Evolutionary conservation across 306 rosid species (phyloP).

Genomic region (Trichosanthes cucumerina): DNA sequence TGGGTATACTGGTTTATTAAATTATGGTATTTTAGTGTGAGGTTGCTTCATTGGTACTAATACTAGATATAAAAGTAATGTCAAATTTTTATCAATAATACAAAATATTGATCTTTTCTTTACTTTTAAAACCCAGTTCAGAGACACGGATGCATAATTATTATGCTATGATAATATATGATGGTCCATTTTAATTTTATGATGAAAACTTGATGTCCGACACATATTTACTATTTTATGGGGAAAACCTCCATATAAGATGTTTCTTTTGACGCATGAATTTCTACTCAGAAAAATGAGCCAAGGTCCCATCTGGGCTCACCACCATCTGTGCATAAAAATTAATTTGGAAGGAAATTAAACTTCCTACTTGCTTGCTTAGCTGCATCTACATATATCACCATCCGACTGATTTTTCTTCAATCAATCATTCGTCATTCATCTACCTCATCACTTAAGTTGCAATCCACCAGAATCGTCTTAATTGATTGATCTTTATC

Average conservation of each 20-base stretch:
- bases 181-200: constrained; percentile 24
- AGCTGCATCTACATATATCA: constrained; percentile 60
- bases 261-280: constrained; percentile 93
- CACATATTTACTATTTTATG: constrained; percentile 29
- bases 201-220: constrained; percentile 33
- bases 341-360: constrained; percentile 50
- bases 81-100: neutral
- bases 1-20: neutral
- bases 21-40: neutral
- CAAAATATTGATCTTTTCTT: neutral
- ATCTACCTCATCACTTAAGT: constrained; percentile 51
- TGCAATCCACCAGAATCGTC: constrained; percentile 55
- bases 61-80: neutral
- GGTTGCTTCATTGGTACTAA: neutral
- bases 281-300: constrained; percentile 48
- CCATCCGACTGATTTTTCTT: constrained; percentile 32
- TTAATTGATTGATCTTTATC: constrained; percentile 57
- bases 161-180: constrained; percentile 15
- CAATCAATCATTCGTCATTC: constrained; percentile 44
- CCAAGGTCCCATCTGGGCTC: constrained; percentile 68
- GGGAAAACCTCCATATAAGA: constrained; percentile 49
- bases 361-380: constrained; percentile 69
- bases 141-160: neutral
- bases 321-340: constrained; percentile 57
- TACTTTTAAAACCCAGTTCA: neutral